Evolutionary conservation across 768 basidiomycete genomes (phyloP).

Genomic region (Chiua virens): DNA sequence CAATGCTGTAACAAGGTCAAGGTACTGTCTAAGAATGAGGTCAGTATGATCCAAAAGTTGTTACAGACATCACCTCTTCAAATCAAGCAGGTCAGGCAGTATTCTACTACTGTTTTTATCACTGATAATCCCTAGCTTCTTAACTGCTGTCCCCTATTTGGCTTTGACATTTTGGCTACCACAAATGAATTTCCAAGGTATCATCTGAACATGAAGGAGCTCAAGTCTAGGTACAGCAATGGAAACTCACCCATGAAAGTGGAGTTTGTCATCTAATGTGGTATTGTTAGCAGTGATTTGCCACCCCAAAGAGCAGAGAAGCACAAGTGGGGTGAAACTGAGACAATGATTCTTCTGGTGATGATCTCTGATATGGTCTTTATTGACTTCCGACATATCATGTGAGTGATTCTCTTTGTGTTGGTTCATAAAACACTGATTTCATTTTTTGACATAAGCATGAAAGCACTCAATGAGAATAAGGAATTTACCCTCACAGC

Average conservation of each 20-base stretch:
- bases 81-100: conserved; percentile 56
- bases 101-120: not conserved
- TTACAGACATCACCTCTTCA: conserved; percentile 55
- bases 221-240: conserved; percentile 39
- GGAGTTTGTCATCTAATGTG: no score
- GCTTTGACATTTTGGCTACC: conserved; percentile 61
- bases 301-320: no score
- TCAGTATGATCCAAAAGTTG: conserved; percentile 59
- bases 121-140: no score
- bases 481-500: no score
- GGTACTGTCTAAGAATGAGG: no score
- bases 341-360: no score
- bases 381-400: no score
- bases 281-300: no score
- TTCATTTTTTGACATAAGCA: conserved; percentile 43
- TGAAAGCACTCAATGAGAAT: conserved; percentile 59
- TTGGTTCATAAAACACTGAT: conserved; percentile 2
- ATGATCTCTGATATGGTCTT: no score
- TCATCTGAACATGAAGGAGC: conserved; percentile 49
- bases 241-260: conserved; percentile 55
- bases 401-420: conserved; percentile 42
- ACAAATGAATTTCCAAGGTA: conserved; percentile 69
- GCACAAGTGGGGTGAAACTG: no score
- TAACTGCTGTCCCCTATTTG: conserved; percentile 73
- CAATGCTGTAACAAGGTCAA: conserved; percentile 17